Evolutionary conservation across 805 yeast species (phyloP).

Genomic region (Saturnispora kantuleensis): DNA sequence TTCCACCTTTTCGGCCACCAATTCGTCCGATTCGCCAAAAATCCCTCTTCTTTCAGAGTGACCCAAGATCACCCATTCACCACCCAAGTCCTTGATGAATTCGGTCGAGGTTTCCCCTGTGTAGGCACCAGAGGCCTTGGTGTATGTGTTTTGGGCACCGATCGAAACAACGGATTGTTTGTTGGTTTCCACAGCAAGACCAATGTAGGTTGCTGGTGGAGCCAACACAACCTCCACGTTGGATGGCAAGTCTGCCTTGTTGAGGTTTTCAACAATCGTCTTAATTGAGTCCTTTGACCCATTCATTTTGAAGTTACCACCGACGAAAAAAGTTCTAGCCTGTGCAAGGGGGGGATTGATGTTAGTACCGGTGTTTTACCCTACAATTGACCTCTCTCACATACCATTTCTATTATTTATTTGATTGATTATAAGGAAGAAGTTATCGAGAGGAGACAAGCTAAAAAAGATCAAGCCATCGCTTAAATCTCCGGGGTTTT

Average conservation of each 20-base stretch:
- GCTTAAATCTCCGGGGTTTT: constrained; percentile 3
- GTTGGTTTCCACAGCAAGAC: constrained; percentile 59
- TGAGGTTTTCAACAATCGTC: constrained; percentile 74
- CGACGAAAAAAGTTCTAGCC: constrained; percentile 68
- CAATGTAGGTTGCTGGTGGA: constrained; percentile 92
- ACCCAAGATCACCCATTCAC: constrained; percentile 91
- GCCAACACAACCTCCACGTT: constrained; percentile 89
- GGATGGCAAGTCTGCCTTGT: constrained; percentile 63
- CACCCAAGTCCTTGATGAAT: constrained; percentile 84
- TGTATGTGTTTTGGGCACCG: constrained; percentile 86
- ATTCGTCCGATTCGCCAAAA: constrained; percentile 81
- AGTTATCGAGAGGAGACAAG: not conserved
- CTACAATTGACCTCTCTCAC: not conserved
- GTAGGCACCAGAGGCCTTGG: constrained; percentile 89
- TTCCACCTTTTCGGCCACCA: constrained; percentile 88
- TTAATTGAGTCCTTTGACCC: constrained; percentile 83
- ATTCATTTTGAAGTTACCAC: constrained; percentile 99
- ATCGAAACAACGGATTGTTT: constrained; percentile 65
- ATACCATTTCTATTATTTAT: not conserved
- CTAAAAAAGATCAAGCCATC: not conserved
- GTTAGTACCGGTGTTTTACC: not conserved
- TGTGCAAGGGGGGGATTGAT: not conserved
- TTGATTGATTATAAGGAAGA: not conserved
- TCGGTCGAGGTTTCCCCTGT: constrained; percentile 94
- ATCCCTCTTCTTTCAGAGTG: constrained; percentile 98